Percentiles rank a stretch among this genome's conserved stretches.
phyloP scores from a whole-genome alignment of 2,329 filamentous ascomycete genomes.

The Aspergillus latus region DNA sequence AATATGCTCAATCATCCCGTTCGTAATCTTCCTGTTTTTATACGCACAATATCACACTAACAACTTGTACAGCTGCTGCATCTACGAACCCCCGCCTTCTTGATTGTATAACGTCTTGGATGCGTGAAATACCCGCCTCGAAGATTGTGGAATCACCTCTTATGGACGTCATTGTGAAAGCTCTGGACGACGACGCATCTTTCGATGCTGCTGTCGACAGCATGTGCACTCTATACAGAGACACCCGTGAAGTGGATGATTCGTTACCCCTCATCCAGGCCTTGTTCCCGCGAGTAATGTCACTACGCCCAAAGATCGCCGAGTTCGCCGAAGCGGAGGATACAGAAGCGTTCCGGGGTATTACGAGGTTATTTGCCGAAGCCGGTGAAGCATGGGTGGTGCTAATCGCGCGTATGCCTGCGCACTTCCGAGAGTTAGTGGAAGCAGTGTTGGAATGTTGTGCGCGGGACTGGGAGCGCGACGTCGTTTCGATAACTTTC shows the following conservation, averaged over 20 bases:
- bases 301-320: slow-evolving; percentile 72
- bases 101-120: slow-evolving; percentile 95
- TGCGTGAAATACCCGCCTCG: slow-evolving; percentile 83
- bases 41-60: slow-evolving; percentile 12
- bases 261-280: slow-evolving; percentile 76
- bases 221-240: slow-evolving; percentile 83
- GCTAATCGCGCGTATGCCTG: slow-evolving; percentile 79
- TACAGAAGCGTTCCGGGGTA: slow-evolving; percentile 77
- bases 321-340: slow-evolving; percentile 78
- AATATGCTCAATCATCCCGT: slow-evolving; percentile 91
- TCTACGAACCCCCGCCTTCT: slow-evolving; percentile 85
- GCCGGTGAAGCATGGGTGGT: slow-evolving; percentile 94
- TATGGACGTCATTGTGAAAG: slow-evolving; percentile 75
- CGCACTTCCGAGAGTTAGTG: slow-evolving; percentile 78
- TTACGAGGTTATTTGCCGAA: slow-evolving; percentile 88
- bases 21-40: slow-evolving; percentile 28
- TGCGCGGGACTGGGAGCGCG: slow-evolving; percentile 79
- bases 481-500: slow-evolving; percentile 92
- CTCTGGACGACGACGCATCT: slow-evolving; percentile 71
- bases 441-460: slow-evolving; percentile 92
- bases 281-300: slow-evolving; percentile 77
- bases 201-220: slow-evolving; percentile 90
- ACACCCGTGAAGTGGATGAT: slow-evolving; percentile 92
- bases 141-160: slow-evolving; percentile 84
- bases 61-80: slow-evolving; percentile 56